These are phyloP conservation scores for Nicotiana otophora DNA, from an alignment of 257 asterid species.

Conservation along the genomic window DNA sequence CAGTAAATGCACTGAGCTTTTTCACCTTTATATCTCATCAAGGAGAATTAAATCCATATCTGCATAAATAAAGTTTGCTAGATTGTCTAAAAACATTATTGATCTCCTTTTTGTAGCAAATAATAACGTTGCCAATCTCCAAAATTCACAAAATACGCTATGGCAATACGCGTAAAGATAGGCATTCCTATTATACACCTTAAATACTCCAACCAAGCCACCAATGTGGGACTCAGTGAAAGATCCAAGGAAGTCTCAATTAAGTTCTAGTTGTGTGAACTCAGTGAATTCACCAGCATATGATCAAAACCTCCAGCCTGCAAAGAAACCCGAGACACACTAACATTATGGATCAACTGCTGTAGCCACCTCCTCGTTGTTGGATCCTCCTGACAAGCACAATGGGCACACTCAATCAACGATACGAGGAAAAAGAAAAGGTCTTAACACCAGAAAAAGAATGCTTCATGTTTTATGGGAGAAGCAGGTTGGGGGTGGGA, in stretches of 20 bases:
- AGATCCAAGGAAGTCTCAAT: background rate
- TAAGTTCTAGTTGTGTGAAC: background rate
- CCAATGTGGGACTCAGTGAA: too few relatives aligned
- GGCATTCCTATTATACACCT: background rate
- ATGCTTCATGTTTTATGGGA: background rate
- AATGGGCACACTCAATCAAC: background rate
- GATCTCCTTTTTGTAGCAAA: too few relatives aligned
- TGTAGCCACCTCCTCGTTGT: slow-evolving; percentile 86
- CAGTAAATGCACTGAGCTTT: too few relatives aligned
- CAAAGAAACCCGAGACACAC: slow-evolving; percentile 61
- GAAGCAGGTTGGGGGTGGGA: background rate
- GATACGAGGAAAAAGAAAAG: background rate
- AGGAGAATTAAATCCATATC: too few relatives aligned
- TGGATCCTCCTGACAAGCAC: slow-evolving; percentile 64
- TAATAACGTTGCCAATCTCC: too few relatives aligned
- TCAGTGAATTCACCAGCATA: slow-evolving; percentile 26
- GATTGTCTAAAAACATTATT: too few relatives aligned
- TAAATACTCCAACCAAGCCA: background rate
- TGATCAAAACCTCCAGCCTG: slow-evolving; percentile 83
- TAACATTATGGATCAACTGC: slow-evolving; percentile 68
- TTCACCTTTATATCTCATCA: too few relatives aligned
- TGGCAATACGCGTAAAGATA: too few relatives aligned
- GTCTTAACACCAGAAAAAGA: background rate
- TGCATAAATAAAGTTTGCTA: too few relatives aligned
- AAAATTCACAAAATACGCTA: too few relatives aligned